Evolutionary conservation across 257 asterid genomes (phyloP), one percentile per base, ranked within the genome.

Genomic region (Anisodus acutangulus): DNA sequence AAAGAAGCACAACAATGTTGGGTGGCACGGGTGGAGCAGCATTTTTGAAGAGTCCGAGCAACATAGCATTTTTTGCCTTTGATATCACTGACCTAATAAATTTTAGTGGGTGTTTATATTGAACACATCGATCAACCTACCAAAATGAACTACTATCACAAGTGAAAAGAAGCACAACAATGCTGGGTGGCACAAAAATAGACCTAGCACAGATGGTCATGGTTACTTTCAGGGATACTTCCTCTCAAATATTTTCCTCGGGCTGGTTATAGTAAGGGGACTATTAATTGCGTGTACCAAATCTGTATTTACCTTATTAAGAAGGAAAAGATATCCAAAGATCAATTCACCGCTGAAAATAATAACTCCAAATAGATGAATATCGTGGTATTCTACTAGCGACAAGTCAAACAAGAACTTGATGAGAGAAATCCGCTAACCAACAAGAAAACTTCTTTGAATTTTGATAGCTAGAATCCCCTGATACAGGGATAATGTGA

Each of bases 221-320:
- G 12, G 80, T 72, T 45, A 47, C 60, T 72, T 72, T 72, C 41
- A 7, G 39, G 80, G 80, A 72, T 72, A 47, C 80, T 72, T 47
- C 59, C 41, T 47, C 80, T 72, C 41, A 47, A 72, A 72, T 72
- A 72, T 45, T 47, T 72, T 72, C 59, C 59, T 72, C 11, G 39
- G 37, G 41, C 41, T 19, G 41, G 59, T 72, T 72, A 72, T 7
- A 47, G 60, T 47, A 11, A 72, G 41, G 60, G 60, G 41, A 47
- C 60, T 72, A 47, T 10, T 19, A 72, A 72, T 47, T 47, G 80
- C 60, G 19, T 72, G 39, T 62, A 47, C 41, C 59, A 47, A 49
- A 10, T 72, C 41, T 72, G 19, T 19, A 47, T 19, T 72, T 10
- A 72, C 80, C 41, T 19, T 72, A 72, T 72, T 72, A 47, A 47